Conservation (phyloP, 176 grass and related monocot species). For the Hsuehochloa calcarea region DNA sequence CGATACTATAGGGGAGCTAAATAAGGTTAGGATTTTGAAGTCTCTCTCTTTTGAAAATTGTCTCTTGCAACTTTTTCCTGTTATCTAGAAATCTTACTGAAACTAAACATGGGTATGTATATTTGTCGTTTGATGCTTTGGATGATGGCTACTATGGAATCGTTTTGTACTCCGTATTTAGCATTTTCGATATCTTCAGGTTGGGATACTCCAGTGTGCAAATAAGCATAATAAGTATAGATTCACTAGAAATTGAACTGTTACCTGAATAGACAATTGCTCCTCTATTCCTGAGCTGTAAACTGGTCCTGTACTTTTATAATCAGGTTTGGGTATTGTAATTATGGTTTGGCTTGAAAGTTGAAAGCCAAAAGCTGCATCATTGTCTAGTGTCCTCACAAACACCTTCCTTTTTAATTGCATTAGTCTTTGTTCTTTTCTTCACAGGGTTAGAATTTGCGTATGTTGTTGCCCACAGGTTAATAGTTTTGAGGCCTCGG, state of each 20-base stretch:
- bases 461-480: neutral
- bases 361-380: neutral
- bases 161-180: neutral
- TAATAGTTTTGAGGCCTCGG: neutral
- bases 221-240: neutral
- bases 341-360: neutral
- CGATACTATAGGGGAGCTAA: slow-evolving; percentile 56
- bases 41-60: neutral
- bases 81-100: neutral
- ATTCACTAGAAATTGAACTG: neutral
- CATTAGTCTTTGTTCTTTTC: neutral
- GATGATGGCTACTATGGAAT: neutral
- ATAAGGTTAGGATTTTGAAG: slow-evolving; percentile 40
- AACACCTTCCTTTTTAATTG: neutral
- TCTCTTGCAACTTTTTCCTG: neutral
- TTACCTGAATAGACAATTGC: neutral
- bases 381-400: neutral
- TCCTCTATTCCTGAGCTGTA: neutral
- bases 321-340: neutral
- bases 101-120: neutral
- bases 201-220: neutral
- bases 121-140: neutral
- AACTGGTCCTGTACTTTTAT: neutral
- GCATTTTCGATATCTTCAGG: neutral
- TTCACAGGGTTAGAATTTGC: neutral